Base-by-base conservation (phyloP, 257 asterid genomes). In the Penstemon newberryi region DNA sequence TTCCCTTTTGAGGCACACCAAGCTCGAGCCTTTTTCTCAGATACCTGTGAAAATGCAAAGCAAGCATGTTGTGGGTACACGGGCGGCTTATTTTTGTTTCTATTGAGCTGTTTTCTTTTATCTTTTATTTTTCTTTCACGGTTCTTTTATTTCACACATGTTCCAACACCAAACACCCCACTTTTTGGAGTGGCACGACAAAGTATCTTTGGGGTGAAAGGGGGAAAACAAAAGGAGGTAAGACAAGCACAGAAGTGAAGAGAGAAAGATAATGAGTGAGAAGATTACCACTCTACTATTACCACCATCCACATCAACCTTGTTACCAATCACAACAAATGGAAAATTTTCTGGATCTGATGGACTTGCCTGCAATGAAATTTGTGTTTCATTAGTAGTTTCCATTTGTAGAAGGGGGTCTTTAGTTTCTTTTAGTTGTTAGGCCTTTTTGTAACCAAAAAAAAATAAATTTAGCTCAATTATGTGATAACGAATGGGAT, bases 1-100 rank as follows among this genome's bases (percentile, higher is more conserved):
- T 88, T 90, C 63, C 99, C 99, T 69, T 91, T 91, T 3, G 96
- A 81, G 78, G 95, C 97, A 73, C 99, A 93, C 97, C 97, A 93
- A 37, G 99, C 96, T 63, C 96, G 84, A 36, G 99, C 97, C 83
- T 93, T 90, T 78, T 90, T 93, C 91, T 93, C 99, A 65, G 99
- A 90, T 58, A 93, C 96, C 99, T 93, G 80, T 25, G 36, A 67
- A 63, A 43, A 9, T 60, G 52, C 41, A 53, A 50, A 47, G 33
- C 65, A 50, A 44, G 61, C 33, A 25, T 25, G 2, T 25, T 25
- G 33, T 25, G 33, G 33, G 33, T 59, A n/a, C 45, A n/a, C 15
- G 44, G 10, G 56, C 10, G 37, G 56, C 69, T 38, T 10, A 63
- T 10, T 40, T 25, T 6, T 15, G 1, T 25, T 25, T 25, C 33